These are phyloP conservation scores for Cryomyces minteri DNA, from an alignment of 495 filamentous ascomycete genomes.

Conservation along the genomic window DNA sequence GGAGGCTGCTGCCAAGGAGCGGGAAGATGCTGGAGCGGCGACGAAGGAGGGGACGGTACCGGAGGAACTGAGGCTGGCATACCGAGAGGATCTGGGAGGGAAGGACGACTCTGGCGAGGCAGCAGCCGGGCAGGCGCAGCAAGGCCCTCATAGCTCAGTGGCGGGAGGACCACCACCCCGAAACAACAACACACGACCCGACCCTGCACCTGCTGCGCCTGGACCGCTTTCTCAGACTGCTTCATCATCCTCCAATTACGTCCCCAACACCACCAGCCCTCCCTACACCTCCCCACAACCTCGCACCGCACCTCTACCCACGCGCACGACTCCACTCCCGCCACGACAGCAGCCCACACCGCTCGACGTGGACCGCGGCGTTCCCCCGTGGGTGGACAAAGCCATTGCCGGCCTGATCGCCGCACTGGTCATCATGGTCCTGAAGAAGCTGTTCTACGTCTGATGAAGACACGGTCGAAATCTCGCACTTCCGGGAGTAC, in stretches of 20 bases:
- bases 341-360: constrained; percentile 2
- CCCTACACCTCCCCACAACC: neutral
- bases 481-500: too few relatives aligned
- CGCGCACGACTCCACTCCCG: constrained; percentile 2
- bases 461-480: neutral
- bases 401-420: constrained; percentile 34
- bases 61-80: constrained; percentile 29
- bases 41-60: constrained; percentile 21
- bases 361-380: constrained; percentile 18
- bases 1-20: constrained; percentile 12
- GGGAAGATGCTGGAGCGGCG: constrained; percentile 20
- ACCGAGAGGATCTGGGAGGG: constrained; percentile 29
- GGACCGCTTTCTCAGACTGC: neutral
- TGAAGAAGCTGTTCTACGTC: constrained; percentile 22
- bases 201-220: neutral
- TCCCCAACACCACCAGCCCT: neutral
- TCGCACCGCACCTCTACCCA: constrained; percentile 1
- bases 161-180: neutral
- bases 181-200: neutral
- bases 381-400: constrained; percentile 42
- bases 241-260: neutral
- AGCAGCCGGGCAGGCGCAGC: neutral
- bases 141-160: too few relatives aligned
- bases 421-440: constrained; percentile 30
- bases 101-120: constrained; percentile 7